phyloP scores from a whole-genome alignment of 2,329 filamentous ascomycete genomes.

The Juglanconis juglandina region DNA sequence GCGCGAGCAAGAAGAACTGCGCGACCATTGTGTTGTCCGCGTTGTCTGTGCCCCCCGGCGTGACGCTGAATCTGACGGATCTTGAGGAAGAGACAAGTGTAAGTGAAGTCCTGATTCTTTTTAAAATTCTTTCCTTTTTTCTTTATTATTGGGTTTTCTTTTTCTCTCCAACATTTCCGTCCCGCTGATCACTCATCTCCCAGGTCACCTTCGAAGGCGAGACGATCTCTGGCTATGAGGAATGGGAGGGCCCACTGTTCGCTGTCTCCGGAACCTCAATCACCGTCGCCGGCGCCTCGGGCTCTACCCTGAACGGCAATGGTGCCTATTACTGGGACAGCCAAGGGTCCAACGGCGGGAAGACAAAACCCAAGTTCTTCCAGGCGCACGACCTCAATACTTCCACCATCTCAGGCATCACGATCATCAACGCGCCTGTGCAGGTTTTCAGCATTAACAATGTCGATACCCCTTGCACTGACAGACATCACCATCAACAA shows the following conservation, averaged over 20 bases:
- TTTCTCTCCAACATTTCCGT: not conserved
- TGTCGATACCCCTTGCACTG: conserved; percentile 40
- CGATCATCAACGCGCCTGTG: conserved; percentile 52
- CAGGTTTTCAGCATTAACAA: conserved; percentile 46
- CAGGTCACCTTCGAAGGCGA: conserved; percentile 59
- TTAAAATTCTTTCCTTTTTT: not conserved
- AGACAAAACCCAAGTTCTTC: conserved; percentile 62
- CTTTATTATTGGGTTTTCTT: not conserved
- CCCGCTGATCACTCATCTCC: conserved; percentile 7
- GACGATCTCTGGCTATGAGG: conserved; percentile 62
- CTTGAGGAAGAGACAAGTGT: conserved; percentile 47
- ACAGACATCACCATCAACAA: conserved; percentile 55
- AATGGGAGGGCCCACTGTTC: conserved; percentile 63
- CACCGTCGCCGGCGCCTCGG: conserved; percentile 48
- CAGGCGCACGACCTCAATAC: conserved; percentile 45
- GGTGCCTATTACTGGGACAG: conserved; percentile 60
- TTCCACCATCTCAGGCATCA: conserved; percentile 46
- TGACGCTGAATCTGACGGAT: conserved; percentile 54
- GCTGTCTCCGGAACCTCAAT: conserved; percentile 54
- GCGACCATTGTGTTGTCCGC: conserved; percentile 48
- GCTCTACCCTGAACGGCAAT: conserved; percentile 52
- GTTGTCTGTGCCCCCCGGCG: conserved; percentile 53
- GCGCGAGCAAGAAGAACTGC: conserved; percentile 45
- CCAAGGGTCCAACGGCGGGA: conserved; percentile 55
- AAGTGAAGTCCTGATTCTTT: not conserved